phyloP scores from a whole-genome alignment of 176 grass and related monocot genomes.

The Oryza glumipatula region DNA sequence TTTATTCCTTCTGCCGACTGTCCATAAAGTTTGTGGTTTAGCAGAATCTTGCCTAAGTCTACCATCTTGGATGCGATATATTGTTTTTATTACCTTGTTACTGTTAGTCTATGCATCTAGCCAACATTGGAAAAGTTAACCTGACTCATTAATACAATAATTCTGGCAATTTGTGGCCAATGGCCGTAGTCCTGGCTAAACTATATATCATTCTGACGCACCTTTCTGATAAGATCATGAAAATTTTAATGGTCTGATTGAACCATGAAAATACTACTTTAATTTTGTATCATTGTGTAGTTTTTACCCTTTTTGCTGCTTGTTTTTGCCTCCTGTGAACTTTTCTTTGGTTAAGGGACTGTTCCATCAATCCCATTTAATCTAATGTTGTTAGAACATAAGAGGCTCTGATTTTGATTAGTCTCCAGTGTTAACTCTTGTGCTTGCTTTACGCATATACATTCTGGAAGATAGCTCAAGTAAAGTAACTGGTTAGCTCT shows the following conservation, averaged over 20 bases:
- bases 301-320: background rate
- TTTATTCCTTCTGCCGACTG: slow-evolving; percentile 18
- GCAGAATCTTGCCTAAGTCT: slow-evolving; percentile 14
- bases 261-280: background rate
- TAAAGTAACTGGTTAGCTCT: slow-evolving; percentile 14
- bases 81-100: background rate
- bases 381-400: background rate
- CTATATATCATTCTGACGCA: background rate
- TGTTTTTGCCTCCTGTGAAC: background rate
- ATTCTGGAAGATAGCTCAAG: background rate
- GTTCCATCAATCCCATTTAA: background rate
- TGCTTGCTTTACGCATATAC: slow-evolving; percentile 8
- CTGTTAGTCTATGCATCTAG: background rate
- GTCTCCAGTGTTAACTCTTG: background rate
- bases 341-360: background rate
- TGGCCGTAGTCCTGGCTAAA: background rate
- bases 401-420: background rate
- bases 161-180: background rate
- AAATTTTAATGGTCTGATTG: background rate
- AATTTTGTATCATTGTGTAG: background rate
- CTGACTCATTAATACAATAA: background rate
- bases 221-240: background rate
- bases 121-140: background rate
- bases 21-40: slow-evolving; percentile 4
- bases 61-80: no score